Evolutionary conservation across 768 basidiomycete genomes (phyloP).

Genomic region (Tephrocybe rancida): DNA sequence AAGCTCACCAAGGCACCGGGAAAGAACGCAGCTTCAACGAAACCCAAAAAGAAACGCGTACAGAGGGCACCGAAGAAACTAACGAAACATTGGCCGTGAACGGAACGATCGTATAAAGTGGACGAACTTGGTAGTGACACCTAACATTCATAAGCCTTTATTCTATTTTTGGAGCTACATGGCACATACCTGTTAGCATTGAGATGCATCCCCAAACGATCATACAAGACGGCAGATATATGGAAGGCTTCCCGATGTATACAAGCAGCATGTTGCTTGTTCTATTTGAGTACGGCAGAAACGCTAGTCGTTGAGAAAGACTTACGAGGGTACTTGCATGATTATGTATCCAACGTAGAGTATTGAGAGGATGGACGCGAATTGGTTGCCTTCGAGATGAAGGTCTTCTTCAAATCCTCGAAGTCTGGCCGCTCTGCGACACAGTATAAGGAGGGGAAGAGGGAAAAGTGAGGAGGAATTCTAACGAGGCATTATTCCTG

Average conservation of each 20-base stretch:
- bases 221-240: conserved; percentile 73
- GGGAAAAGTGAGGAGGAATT: background rate
- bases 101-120: background rate
- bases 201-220: conserved; percentile 71
- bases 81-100: conserved; percentile 3
- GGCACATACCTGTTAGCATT: conserved; percentile 48
- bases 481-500: conserved; percentile 64
- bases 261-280: conserved; percentile 77
- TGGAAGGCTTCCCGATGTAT: conserved; percentile 65
- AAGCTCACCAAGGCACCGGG: conserved; percentile 53
- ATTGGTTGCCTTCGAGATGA: conserved; percentile 60
- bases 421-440: conserved; percentile 65
- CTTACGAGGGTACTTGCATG: conserved; percentile 81
- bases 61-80: conserved; percentile 71
- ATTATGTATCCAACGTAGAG: conserved; percentile 76
- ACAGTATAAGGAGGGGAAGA: background rate
- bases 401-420: conserved; percentile 74
- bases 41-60: conserved; percentile 81
- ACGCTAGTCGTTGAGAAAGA: conserved; percentile 2
- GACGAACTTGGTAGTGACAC: conserved; percentile 40
- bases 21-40: conserved; percentile 70
- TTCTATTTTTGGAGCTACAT: background rate
- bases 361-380: conserved; percentile 67
- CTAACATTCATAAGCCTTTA: conserved; percentile 21
- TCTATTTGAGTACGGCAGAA: background rate